These are phyloP conservation scores for Zymoseptoria brevis DNA, from an alignment of 2,329 filamentous ascomycete species.

Conservation along the genomic window DNA sequence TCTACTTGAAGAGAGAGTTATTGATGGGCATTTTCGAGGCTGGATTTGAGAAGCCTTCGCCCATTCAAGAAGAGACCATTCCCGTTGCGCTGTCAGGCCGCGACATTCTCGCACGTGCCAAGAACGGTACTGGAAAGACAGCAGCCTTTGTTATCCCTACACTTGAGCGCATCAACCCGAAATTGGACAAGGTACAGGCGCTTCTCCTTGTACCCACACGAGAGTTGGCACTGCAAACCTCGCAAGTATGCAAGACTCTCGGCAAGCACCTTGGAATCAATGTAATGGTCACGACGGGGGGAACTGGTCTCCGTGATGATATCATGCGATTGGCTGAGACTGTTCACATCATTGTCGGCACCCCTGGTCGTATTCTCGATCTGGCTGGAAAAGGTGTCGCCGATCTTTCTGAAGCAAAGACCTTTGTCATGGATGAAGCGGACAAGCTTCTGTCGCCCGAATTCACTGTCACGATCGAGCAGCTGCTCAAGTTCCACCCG, in stretches of 20 bases:
- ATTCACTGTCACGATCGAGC: slow-evolving; percentile 95
- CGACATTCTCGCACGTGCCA: slow-evolving; percentile 91
- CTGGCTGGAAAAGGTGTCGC: slow-evolving; percentile 93
- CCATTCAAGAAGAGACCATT: slow-evolving; percentile 98
- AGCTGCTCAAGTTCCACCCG: slow-evolving; percentile 88
- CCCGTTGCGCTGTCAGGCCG: slow-evolving; percentile 90
- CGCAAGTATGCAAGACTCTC: slow-evolving; percentile 96
- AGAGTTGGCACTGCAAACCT: slow-evolving; percentile 96
- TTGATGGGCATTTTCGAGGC: slow-evolving; percentile 99
- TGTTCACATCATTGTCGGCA: slow-evolving; percentile 96
- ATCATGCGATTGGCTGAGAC: slow-evolving; percentile 90
- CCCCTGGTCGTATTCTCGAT: slow-evolving; percentile 91
- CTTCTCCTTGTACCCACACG: slow-evolving; percentile 93
- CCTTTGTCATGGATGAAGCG: slow-evolving; percentile 99
- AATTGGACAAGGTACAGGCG: slow-evolving; percentile 91
- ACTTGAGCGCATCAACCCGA: slow-evolving; percentile 92
- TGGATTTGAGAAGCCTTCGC: slow-evolving; percentile 96
- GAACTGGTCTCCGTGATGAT: slow-evolving; percentile 89
- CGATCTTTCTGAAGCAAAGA: slow-evolving; percentile 89
- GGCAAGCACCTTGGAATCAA: slow-evolving; percentile 96
- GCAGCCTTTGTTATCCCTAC: slow-evolving; percentile 95
- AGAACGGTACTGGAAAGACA: slow-evolving; percentile 98
- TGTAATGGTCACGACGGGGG: slow-evolving; percentile 98
- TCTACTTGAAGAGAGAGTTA: slow-evolving; percentile 86
- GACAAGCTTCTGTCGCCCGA: slow-evolving; percentile 95